Percentiles rank a stretch among this genome's conserved stretches.
These are phyloP conservation scores for Neonectria neomacrospora DNA, from an alignment of 2,329 filamentous ascomycete genomes.

Conservation along the genomic window DNA sequence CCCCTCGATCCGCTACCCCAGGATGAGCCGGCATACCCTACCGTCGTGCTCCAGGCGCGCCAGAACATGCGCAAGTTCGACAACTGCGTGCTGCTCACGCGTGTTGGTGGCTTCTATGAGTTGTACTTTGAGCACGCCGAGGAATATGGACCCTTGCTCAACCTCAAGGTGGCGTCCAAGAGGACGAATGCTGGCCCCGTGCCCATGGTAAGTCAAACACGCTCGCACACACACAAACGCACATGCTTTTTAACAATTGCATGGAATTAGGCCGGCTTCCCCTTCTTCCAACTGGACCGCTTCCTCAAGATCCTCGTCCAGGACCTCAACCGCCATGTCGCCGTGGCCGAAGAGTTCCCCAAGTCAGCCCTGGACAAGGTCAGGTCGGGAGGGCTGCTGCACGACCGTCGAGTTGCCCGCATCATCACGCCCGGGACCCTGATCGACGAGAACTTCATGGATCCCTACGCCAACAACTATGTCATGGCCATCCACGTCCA, in stretches of 20 bases:
- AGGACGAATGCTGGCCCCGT: conserved; percentile 83
- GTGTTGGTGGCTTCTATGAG: conserved; percentile 97
- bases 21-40: conserved; percentile 74
- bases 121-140: conserved; percentile 97
- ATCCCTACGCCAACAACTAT: conserved; percentile 93
- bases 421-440: conserved; percentile 94
- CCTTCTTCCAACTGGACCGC: conserved; percentile 89
- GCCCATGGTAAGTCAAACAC: conserved; percentile 74
- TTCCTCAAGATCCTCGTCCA: conserved; percentile 94
- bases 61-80: conserved; percentile 92
- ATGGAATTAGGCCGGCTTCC: conserved; percentile 75
- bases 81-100: conserved; percentile 90
- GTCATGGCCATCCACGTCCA: conserved; percentile 79
- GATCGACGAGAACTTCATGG: conserved; percentile 97
- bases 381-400: conserved; percentile 81
- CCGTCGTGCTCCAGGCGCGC: conserved; percentile 86
- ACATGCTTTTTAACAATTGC: neutral
- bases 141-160: conserved; percentile 85
- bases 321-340: conserved; percentile 89
- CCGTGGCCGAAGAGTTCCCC: conserved; percentile 92
- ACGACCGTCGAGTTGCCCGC: conserved; percentile 84
- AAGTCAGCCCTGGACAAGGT: conserved; percentile 76
- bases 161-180: conserved; percentile 85
- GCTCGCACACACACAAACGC: neutral
- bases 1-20: conserved; percentile 49